phyloP scores from a whole-genome alignment of 352 stramenopile genomes.

The Pythium apleroticum region DNA sequence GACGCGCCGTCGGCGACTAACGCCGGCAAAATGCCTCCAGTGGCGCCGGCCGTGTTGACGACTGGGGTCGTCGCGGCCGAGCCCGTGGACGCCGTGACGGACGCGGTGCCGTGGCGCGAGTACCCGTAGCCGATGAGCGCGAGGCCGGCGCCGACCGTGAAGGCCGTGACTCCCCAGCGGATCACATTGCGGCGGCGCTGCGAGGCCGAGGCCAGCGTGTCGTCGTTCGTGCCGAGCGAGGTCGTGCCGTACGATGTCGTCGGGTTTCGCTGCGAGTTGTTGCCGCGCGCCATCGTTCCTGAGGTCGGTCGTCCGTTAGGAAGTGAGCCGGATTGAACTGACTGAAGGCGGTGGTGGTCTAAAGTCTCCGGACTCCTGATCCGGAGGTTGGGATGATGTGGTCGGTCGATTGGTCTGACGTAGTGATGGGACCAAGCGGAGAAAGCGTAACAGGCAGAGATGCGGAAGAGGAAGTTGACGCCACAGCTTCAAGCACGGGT shows the following conservation, averaged over 20 bases:
- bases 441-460: not conserved
- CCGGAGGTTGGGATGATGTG: not conserved
- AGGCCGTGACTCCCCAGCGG: constrained; percentile 30
- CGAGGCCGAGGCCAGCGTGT: constrained; percentile 16
- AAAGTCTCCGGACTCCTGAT: not conserved
- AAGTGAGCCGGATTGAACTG: not conserved
- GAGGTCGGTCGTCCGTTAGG: not conserved
- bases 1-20: constrained; percentile 2
- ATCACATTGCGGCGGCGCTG: constrained; percentile 31
- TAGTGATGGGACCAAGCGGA: not conserved
- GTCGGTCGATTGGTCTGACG: not conserved
- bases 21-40: not conserved
- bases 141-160: constrained; percentile 29
- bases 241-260: constrained; percentile 52
- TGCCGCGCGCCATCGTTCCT: constrained; percentile 13
- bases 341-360: not conserved
- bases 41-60: no score
- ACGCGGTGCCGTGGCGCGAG: not conserved
- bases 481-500: not conserved
- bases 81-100: constrained; percentile 5
- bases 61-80: not conserved
- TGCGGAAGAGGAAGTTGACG: not conserved
- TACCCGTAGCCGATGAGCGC: constrained; percentile 29
- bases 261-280: constrained; percentile 13
- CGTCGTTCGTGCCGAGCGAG: constrained; percentile 30